Base-by-base conservation (phyloP, 2,329 filamentous ascomycete genomes). In the Colletotrichum abscissum region DNA sequence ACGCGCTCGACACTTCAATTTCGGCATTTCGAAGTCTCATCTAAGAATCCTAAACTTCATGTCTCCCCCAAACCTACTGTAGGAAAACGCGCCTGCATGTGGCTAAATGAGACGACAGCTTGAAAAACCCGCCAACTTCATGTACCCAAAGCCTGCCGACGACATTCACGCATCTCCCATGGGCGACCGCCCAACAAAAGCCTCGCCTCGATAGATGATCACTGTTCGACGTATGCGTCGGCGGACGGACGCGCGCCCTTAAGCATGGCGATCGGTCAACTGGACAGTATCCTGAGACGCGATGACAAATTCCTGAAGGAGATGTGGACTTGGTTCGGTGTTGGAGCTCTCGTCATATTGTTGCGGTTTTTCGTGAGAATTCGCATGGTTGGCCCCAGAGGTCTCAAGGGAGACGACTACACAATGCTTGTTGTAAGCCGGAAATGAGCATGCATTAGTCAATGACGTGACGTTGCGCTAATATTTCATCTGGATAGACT, bases 391-490 rank as follows among this genome's bases (percentile, higher is more conserved):
- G 84, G 84, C 2, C 63, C 80, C 33, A 77, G 79, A n/a, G 79
- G 82, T 1, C 76, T 84, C 3, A 78, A 81, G 26, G 81, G 83
- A 6, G 84, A 86, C 72, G 83, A 85, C 65, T 80, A 81, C 12
- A 79, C 84, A 35, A 77, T 80, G 0, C n/a, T 81, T 12, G 64
- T 82, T 1, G 81, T 83, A 30, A 35, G 30, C 4, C 3, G 1
- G 2, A 42, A n/a, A 35, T 5, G 33, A 35, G 33, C 33, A 35
- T 8, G 1, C 33, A 16, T 6, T 22, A 16, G 33, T 49, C 57
- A 56, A 19, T 6, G 26, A 8, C 1, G 5, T 14, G 9, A 0
- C 11, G 11, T 4, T 1, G 8, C 56, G 46, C 68, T 71, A 30
- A 71, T 26, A 30, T n/a, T 3, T 19, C 28, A 14, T 24, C 8